These are phyloP conservation scores for Macadamia tetraphylla DNA, from an alignment of 164 flowering plant species.

Conservation along the genomic window DNA sequence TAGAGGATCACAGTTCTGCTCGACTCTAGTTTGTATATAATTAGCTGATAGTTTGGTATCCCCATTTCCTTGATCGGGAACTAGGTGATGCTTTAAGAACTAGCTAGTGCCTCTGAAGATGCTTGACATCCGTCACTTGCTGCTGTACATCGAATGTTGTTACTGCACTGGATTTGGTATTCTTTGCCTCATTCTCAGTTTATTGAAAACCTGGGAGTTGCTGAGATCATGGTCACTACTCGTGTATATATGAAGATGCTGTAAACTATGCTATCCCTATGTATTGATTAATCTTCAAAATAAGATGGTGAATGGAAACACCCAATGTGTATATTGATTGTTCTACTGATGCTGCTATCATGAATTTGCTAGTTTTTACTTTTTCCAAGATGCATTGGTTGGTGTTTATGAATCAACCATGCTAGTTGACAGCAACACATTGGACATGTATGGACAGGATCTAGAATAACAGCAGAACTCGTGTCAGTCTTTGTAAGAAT, in stretches of 20 bases:
- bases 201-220: constrained; percentile 29
- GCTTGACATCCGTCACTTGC: background rate
- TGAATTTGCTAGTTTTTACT: too few relatives aligned
- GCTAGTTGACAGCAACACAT: too few relatives aligned
- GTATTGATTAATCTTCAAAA: too few relatives aligned
- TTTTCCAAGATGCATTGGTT: too few relatives aligned
- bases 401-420: too few relatives aligned
- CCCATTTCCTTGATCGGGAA: constrained; percentile 5
- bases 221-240: constrained; percentile 12
- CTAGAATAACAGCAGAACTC: too few relatives aligned
- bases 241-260: background rate
- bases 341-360: too few relatives aligned
- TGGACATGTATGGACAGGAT: too few relatives aligned
- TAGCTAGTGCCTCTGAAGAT: constrained; percentile 1
- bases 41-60: background rate
- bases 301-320: too few relatives aligned
- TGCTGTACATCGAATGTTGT: background rate
- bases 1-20: constrained; percentile 4
- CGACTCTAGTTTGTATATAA: constrained; percentile 6
- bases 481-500: too few relatives aligned
- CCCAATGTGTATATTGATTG: too few relatives aligned
- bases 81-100: background rate
- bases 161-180: constrained; percentile 1
- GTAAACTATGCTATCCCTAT: background rate
- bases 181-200: constrained; percentile 26